These are phyloP conservation scores for Graphilbum fragrans DNA, from an alignment of 2,329 filamentous ascomycete species.

Conservation along the genomic window DNA sequence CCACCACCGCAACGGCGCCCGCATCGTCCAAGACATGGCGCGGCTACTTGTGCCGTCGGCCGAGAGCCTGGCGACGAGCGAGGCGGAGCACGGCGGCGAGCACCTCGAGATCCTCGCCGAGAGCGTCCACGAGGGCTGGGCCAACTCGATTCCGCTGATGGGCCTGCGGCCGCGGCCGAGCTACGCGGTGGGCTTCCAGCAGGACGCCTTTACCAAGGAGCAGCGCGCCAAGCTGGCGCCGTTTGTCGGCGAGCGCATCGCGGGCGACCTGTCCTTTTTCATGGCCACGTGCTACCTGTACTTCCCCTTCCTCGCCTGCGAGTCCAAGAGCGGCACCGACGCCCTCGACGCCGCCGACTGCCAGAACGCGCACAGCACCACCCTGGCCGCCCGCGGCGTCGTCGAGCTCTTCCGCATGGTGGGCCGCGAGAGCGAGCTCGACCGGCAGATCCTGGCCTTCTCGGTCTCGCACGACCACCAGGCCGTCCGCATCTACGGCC, in stretches of 20 bases:
- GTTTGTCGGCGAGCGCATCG: too few species aligned
- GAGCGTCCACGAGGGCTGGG: constrained; percentile 29
- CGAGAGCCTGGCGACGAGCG: too few species aligned
- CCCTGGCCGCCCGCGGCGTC: constrained; percentile 24
- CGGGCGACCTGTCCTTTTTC: constrained; percentile 29
- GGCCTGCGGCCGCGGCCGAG: constrained; percentile 27
- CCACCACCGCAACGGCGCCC: too few species aligned
- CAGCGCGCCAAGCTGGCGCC: constrained; percentile 27
- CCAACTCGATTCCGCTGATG: constrained; percentile 23
- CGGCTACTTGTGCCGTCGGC: too few species aligned
- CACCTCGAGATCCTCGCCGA: constrained; percentile 22
- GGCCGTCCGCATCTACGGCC: constrained; percentile 24
- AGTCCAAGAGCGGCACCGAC: constrained; percentile 30
- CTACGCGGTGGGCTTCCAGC: constrained; percentile 28
- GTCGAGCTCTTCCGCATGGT: constrained; percentile 25
- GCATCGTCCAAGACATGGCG: too few species aligned
- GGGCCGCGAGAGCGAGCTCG: constrained; percentile 21
- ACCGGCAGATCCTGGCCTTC: constrained; percentile 29
- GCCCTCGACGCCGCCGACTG: constrained; percentile 24
- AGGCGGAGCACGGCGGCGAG: constrained; percentile 12
- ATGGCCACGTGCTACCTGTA: constrained; percentile 32
- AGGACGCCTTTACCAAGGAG: constrained; percentile 26
- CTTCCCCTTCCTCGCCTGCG: constrained; percentile 36
- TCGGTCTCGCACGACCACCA: constrained; percentile 25
- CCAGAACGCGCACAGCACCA: constrained; percentile 28